Evolutionary conservation across 1,284 basidiomycete genomes (phyloP).

Genomic region (Malassezia caprae): DNA sequence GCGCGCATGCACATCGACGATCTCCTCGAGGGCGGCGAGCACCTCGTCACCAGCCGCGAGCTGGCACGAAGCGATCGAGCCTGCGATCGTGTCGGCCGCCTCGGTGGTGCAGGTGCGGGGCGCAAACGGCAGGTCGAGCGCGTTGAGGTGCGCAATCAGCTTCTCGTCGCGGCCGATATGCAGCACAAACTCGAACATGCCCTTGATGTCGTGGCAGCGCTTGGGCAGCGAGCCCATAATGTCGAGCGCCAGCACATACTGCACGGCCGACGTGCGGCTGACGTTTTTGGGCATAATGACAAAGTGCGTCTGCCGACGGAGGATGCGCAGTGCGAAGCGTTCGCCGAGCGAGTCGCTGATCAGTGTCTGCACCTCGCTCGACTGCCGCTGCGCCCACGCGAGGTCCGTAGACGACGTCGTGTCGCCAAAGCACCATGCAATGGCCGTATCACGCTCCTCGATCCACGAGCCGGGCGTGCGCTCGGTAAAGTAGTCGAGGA

Average conservation of each 20-base stretch:
- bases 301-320: constrained; percentile 50
- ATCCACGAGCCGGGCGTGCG: constrained; percentile 73
- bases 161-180: constrained; percentile 41
- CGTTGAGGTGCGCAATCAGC: constrained; percentile 39
- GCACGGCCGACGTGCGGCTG: constrained; percentile 66
- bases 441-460: constrained; percentile 70
- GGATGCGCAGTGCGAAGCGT: constrained; percentile 43
- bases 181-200: constrained; percentile 42
- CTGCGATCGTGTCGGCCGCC: constrained; percentile 25
- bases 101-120: constrained; percentile 41
- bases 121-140: constrained; percentile 41
- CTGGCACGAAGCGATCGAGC: constrained; percentile 36
- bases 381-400: constrained; percentile 71
- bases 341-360: constrained; percentile 53
- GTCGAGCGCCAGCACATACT: constrained; percentile 34
- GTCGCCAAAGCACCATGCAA: constrained; percentile 69
- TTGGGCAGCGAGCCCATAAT: constrained; percentile 20
- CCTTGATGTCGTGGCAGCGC: constrained; percentile 9
- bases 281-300: constrained; percentile 73
- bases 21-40: constrained; percentile 32
- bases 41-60: constrained; percentile 29
- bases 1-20: constrained; percentile 28
- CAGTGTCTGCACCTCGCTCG: constrained; percentile 79
- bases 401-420: constrained; percentile 54
- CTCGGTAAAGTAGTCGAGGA: constrained; percentile 65